Evolutionary conservation across 768 basidiomycete species (phyloP).

Genomic region (Lactarius indigo): DNA sequence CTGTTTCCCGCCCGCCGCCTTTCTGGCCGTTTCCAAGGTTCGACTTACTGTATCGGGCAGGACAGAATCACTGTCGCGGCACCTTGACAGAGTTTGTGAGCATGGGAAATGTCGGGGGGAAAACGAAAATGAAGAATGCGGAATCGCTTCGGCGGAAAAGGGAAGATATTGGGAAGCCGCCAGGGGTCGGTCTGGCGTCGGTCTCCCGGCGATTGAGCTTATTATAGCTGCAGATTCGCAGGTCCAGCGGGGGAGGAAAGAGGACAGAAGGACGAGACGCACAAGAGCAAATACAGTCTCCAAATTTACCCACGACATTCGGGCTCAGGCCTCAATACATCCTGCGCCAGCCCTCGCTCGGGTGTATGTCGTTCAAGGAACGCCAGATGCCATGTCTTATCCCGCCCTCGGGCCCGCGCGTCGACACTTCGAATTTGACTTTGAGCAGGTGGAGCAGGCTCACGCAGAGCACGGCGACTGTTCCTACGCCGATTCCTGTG

Average conservation of each 20-base stretch:
- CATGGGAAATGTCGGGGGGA: neutral
- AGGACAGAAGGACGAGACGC: conserved; percentile 35
- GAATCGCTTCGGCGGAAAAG: conserved; percentile 95
- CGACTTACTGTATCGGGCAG: too few relatives aligned
- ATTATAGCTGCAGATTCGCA: conserved; percentile 68
- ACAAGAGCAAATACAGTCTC: conserved; percentile 68
- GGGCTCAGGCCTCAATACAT: conserved; percentile 87
- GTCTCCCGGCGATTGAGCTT: conserved; percentile 83
- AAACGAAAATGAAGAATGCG: conserved; percentile 39
- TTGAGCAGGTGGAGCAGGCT: conserved; percentile 96
- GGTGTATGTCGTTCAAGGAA: conserved; percentile 69
- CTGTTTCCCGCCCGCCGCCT: too few relatives aligned
- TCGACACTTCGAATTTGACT: conserved; percentile 88
- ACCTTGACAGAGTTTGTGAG: conserved; percentile 46
- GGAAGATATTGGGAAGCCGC: conserved; percentile 78
- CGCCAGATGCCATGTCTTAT: conserved; percentile 73
- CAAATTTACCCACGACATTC: conserved; percentile 88
- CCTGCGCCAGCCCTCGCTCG: conserved; percentile 73
- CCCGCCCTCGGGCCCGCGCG: conserved; percentile 54
- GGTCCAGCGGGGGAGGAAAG: neutral
- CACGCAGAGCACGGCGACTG: conserved; percentile 91
- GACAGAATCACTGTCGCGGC: conserved; percentile 92
- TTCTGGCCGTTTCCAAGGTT: too few relatives aligned
- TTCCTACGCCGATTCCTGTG: conserved; percentile 61
- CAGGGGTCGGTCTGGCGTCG: conserved; percentile 60